phyloP scores from a whole-genome alignment of 2,329 filamentous ascomycete species.

The Septoria linicola region DNA sequence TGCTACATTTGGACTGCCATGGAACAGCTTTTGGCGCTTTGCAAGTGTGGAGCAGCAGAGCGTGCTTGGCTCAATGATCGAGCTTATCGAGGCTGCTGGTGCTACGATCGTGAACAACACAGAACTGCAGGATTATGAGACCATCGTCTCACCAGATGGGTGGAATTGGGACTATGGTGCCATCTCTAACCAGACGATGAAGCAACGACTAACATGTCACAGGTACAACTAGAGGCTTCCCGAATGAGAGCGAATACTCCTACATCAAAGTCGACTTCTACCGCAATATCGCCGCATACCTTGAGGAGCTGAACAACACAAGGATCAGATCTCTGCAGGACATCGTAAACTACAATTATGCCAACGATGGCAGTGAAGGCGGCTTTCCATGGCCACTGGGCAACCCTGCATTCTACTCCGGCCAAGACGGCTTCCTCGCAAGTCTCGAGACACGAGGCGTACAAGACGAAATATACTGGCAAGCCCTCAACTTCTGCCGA shows the following conservation, averaged over 20 bases:
- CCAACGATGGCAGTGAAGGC: slow-evolving; percentile 66
- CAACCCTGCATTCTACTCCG: slow-evolving; percentile 65
- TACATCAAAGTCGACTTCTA: slow-evolving; percentile 71
- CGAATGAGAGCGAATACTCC: slow-evolving; percentile 74
- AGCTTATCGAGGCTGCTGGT: slow-evolving; percentile 59
- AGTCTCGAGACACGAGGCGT: slow-evolving; percentile 61
- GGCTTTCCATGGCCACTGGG: slow-evolving; percentile 54
- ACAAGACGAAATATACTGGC: slow-evolving; percentile 64
- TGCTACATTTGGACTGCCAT: slow-evolving; percentile 68
- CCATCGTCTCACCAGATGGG: slow-evolving; percentile 62
- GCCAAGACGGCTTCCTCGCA: slow-evolving; percentile 69
- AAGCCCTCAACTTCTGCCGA: slow-evolving; percentile 63
- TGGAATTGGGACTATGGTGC: slow-evolving; percentile 61
- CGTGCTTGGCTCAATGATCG: slow-evolving; percentile 52
- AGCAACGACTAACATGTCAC: slow-evolving; percentile 44
- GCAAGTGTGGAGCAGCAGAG: slow-evolving; percentile 57
- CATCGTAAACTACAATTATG: slow-evolving; percentile 59
- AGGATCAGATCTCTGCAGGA: slow-evolving; percentile 61
- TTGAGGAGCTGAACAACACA: slow-evolving; percentile 63
- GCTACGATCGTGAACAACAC: slow-evolving; percentile 68
- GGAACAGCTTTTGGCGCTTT: slow-evolving; percentile 68
- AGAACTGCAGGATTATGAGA: slow-evolving; percentile 63
- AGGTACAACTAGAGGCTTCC: slow-evolving; percentile 59
- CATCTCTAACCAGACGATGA: slow-evolving; percentile 31
- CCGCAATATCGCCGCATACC: slow-evolving; percentile 64